phyloP scores from a whole-genome alignment of 345 rosid species.

The Limnanthes douglasii region DNA sequence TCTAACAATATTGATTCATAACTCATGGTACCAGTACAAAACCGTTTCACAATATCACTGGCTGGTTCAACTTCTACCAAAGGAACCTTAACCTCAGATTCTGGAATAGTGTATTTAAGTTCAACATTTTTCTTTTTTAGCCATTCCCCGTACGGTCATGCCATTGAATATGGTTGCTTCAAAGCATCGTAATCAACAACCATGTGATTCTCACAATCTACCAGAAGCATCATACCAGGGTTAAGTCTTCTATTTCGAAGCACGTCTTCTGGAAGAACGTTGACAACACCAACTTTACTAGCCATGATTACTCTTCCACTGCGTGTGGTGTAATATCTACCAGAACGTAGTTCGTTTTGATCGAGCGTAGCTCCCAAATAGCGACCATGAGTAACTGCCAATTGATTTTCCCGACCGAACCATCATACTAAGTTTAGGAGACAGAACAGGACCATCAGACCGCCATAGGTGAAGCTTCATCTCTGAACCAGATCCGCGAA shows the following conservation, averaged over 20 bases:
- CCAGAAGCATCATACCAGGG: too few relatives aligned
- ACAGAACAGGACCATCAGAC: too few relatives aligned
- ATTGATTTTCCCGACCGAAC: too few relatives aligned
- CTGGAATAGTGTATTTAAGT: constrained; percentile 43
- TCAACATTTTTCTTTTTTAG: constrained; percentile 47
- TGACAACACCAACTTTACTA: constrained; percentile 76
- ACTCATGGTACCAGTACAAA: constrained; percentile 99
- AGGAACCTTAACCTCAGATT: constrained; percentile 39
- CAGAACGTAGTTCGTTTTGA: constrained; percentile 79
- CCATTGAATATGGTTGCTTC: too few relatives aligned
- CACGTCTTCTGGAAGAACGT: constrained; percentile 59
- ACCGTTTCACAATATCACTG: constrained; percentile 94
- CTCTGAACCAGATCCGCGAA: too few relatives aligned
- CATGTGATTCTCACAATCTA: too few relatives aligned
- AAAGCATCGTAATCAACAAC: too few relatives aligned
- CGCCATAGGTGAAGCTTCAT: too few relatives aligned
- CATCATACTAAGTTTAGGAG: too few relatives aligned
- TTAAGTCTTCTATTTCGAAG: constrained; percentile 63
- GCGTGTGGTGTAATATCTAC: constrained; percentile 63
- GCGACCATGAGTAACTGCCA: constrained; percentile 69
- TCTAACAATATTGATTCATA: constrained; percentile 98
- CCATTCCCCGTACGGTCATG: too few relatives aligned
- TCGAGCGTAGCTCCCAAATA: too few relatives aligned
- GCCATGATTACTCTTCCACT: too few relatives aligned
- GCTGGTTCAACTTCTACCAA: constrained; percentile 89